These are phyloP conservation scores for Candida awuae DNA, from an alignment of 805 yeast species.

Conservation along the genomic window DNA sequence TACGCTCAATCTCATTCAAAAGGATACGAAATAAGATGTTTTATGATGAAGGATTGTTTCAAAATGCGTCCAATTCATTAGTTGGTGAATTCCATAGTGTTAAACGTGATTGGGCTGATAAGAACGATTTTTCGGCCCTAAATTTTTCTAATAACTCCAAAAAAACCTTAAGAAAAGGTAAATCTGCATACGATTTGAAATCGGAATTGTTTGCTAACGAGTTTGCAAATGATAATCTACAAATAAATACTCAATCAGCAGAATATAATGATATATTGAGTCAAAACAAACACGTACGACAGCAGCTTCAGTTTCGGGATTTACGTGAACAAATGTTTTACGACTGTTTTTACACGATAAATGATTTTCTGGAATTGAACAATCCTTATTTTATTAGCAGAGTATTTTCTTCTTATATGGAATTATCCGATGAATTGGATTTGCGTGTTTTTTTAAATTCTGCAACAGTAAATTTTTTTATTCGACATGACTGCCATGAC, in stretches of 20 bases:
- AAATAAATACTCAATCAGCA: not conserved
- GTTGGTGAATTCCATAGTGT: not conserved
- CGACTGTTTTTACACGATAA: slow-evolving; percentile 32
- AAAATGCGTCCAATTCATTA: no score
- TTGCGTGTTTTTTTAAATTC: slow-evolving; percentile 18
- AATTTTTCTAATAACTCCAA: not conserved
- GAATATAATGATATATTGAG: not conserved
- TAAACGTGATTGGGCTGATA: not conserved
- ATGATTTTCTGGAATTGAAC: slow-evolving; percentile 19
- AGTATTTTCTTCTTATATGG: slow-evolving; percentile 20
- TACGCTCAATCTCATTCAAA: slow-evolving; percentile 9
- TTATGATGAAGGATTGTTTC: no score
- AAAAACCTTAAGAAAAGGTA: not conserved
- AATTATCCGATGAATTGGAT: slow-evolving; percentile 21
- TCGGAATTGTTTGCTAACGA: not conserved
- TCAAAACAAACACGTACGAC: slow-evolving; percentile 11
- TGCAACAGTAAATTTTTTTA: slow-evolving; percentile 20
- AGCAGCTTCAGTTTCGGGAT: slow-evolving; percentile 25
- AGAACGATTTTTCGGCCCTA: no score
- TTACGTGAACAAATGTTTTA: slow-evolving; percentile 24
- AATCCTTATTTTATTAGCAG: slow-evolving; percentile 32
- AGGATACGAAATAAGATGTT: not conserved
- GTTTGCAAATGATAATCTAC: not conserved
- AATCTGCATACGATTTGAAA: slow-evolving; percentile 4
- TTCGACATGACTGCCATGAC: slow-evolving; percentile 3